These are phyloP conservation scores for Aspergillus ibericus DNA, from an alignment of 2,329 filamentous ascomycete species.

Conservation along the genomic window DNA sequence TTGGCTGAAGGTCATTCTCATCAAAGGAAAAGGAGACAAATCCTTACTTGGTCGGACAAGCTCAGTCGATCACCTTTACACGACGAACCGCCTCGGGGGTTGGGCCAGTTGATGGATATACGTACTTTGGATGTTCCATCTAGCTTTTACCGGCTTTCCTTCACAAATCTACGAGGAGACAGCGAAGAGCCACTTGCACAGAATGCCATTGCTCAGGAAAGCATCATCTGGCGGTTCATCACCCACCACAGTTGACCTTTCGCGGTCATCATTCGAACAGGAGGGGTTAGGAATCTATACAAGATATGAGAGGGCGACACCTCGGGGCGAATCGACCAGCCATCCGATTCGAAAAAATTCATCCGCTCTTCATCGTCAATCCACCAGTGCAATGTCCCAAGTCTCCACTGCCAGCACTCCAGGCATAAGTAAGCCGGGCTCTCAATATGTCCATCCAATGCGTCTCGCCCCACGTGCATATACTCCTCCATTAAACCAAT, in stretches of 20 bases:
- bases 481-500: slow-evolving; percentile 53
- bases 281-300: slow-evolving; percentile 57
- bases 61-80: background rate
- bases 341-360: slow-evolving; percentile 39
- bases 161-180: slow-evolving; percentile 21
- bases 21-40: background rate
- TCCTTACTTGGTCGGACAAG: no score
- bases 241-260: slow-evolving; percentile 54
- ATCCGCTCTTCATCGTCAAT: slow-evolving; percentile 50
- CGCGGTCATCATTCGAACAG: slow-evolving; percentile 56
- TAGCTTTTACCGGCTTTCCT: slow-evolving; percentile 18
- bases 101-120: background rate
- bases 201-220: slow-evolving; percentile 59
- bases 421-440: slow-evolving; percentile 50
- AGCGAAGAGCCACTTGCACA: slow-evolving; percentile 41
- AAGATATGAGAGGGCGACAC: slow-evolving; percentile 31
- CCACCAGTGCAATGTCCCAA: slow-evolving; percentile 57
- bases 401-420: slow-evolving; percentile 50
- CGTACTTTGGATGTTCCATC: slow-evolving; percentile 10
- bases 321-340: slow-evolving; percentile 42
- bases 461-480: slow-evolving; percentile 56
- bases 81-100: background rate
- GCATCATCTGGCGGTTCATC: slow-evolving; percentile 51
- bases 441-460: slow-evolving; percentile 57
- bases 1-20: background rate